phyloP scores from a whole-genome alignment of 202 grass and related monocot species.

The Eragrostis tef region DNA sequence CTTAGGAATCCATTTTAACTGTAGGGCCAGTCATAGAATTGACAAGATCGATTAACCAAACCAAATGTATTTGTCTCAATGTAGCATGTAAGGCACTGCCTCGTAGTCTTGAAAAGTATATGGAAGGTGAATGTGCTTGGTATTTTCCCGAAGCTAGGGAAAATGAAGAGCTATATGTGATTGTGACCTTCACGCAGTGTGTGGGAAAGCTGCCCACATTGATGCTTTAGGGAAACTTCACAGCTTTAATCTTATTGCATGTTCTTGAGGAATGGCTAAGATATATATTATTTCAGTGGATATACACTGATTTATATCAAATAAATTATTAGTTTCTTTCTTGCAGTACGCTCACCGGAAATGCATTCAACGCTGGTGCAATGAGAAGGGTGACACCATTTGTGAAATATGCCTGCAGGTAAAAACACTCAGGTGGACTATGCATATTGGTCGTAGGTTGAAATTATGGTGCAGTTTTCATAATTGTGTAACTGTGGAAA shows the following conservation, averaged over 20 bases:
- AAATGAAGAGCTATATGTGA: constrained; percentile 19
- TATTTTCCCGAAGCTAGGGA: constrained; percentile 16
- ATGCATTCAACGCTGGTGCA: constrained; percentile 94
- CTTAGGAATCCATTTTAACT: constrained; percentile 24
- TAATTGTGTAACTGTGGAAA: neutral
- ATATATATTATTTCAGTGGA: neutral
- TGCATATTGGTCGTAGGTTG: neutral
- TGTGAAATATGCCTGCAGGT: constrained; percentile 99
- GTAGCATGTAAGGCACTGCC: constrained; percentile 35
- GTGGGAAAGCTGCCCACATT: constrained; percentile 25
- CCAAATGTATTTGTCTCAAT: constrained; percentile 16
- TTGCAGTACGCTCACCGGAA: constrained; percentile 87
- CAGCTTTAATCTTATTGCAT: neutral
- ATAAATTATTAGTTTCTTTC: constrained; percentile 16
- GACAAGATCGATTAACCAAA: constrained; percentile 2
- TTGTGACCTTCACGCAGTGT: constrained; percentile 29
- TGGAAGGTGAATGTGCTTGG: neutral
- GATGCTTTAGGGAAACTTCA: constrained; percentile 24
- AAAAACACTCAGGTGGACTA: constrained; percentile 14
- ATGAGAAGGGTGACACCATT: constrained; percentile 86
- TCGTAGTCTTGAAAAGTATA: neutral
- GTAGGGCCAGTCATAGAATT: constrained; percentile 5
- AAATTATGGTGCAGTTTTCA: constrained; percentile 1
- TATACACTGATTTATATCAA: neutral
- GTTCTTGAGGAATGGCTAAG: constrained; percentile 19